Evolutionary conservation across 768 basidiomycete genomes (phyloP).

Genomic region (Baorangia bicolor): DNA sequence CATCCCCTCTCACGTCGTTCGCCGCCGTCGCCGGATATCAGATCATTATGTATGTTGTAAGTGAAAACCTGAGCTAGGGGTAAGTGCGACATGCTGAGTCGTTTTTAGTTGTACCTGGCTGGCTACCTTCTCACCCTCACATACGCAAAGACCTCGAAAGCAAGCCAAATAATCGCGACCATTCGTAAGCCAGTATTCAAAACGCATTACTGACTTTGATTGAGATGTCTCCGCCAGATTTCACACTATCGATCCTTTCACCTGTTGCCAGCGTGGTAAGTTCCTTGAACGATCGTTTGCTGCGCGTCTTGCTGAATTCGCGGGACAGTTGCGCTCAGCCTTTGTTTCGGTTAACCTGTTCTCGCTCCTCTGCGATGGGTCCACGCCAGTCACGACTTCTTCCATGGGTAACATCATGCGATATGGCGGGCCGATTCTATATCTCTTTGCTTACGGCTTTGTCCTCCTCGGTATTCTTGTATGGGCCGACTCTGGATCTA

Average conservation of each 20-base stretch:
- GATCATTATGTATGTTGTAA: no score
- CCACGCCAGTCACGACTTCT: slow-evolving; percentile 42
- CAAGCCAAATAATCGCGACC: slow-evolving; percentile 53
- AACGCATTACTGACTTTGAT: neutral
- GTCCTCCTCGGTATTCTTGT: slow-evolving; percentile 63
- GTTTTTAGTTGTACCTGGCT: slow-evolving; percentile 55
- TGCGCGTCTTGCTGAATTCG: neutral
- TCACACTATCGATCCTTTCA: slow-evolving; percentile 62
- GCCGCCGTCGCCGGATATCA: no score
- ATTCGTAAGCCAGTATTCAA: slow-evolving; percentile 41
- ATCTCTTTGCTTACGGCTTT: slow-evolving; percentile 61
- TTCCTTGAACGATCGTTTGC: slow-evolving; percentile 5
- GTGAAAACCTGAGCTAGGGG: slow-evolving; percentile 23
- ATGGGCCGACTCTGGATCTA: slow-evolving; percentile 69
- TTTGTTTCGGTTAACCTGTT: slow-evolving; percentile 80
- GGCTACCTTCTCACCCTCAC: slow-evolving; percentile 73
- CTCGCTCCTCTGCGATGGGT: slow-evolving; percentile 65
- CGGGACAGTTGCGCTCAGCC: slow-evolving; percentile 55
- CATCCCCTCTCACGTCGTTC: no score
- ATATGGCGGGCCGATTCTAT: slow-evolving; percentile 75
- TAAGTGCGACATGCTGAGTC: neutral
- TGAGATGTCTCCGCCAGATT: slow-evolving; percentile 40
- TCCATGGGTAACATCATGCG: slow-evolving; percentile 54
- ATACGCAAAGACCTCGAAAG: slow-evolving; percentile 61
- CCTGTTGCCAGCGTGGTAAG: slow-evolving; percentile 70